These are phyloP conservation scores for Metschnikowia anglica DNA, from an alignment of 805 yeast genomes.

Conservation along the genomic window DNA sequence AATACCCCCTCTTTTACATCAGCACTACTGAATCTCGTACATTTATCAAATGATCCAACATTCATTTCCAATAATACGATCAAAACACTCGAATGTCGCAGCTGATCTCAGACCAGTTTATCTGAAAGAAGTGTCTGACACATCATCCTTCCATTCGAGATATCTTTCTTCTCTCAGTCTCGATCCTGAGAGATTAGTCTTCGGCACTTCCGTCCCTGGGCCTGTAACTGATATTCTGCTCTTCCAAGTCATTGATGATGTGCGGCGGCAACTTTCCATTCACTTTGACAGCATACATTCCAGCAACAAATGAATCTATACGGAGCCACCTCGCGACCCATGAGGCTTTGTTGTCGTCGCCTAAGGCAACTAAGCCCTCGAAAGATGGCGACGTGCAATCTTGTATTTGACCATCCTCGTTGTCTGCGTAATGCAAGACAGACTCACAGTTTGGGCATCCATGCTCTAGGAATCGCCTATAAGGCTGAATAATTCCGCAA, in stretches of 20 bases:
- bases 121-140: background rate
- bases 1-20: background rate
- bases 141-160: background rate
- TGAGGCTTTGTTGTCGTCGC: conserved; percentile 72
- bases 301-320: conserved; percentile 83
- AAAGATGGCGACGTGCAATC: conserved; percentile 96
- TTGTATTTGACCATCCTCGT: conserved; percentile 79
- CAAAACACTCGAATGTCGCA: background rate
- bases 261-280: conserved; percentile 90
- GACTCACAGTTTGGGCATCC: conserved; percentile 98
- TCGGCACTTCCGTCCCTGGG: conserved; percentile 92
- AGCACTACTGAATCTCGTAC: background rate
- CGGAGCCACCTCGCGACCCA: conserved; percentile 98
- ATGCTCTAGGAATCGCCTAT: conserved; percentile 64
- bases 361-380: conserved; percentile 91
- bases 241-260: conserved; percentile 66
- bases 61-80: background rate
- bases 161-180: background rate
- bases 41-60: background rate
- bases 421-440: conserved; percentile 69
- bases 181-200: conserved; percentile 36
- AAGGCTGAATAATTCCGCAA: conserved; percentile 88
- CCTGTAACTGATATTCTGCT: conserved; percentile 77
- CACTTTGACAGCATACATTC: conserved; percentile 90
- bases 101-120: background rate